phyloP scores from a whole-genome alignment of 495 filamentous ascomycete species.

The Penicillium bovifimosum region DNA sequence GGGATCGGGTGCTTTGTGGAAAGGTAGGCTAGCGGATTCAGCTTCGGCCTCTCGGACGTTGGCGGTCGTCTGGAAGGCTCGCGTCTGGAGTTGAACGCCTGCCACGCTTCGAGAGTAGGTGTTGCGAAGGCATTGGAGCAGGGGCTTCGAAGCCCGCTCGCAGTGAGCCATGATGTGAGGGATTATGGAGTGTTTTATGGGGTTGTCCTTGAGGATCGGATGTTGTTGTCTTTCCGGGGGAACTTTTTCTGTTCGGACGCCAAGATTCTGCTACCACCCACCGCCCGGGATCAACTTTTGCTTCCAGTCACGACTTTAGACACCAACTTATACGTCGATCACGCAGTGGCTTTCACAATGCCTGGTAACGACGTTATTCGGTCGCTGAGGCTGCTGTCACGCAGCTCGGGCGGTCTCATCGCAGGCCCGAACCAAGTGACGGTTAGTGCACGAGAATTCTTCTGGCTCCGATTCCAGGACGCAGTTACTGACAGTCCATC shows the following conservation, averaged over 20 bases:
- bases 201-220: slow-evolving; percentile 14
- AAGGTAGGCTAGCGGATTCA: slow-evolving; percentile 30
- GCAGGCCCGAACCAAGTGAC: slow-evolving; percentile 42
- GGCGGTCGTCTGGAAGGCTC: slow-evolving; percentile 36
- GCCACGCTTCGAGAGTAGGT: slow-evolving; percentile 32
- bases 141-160: slow-evolving; percentile 61
- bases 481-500: slow-evolving; percentile 13
- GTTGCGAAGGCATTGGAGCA: slow-evolving; percentile 58
- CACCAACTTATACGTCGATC: slow-evolving; percentile 6
- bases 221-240: slow-evolving; percentile 29
- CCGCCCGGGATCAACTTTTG: slow-evolving; percentile 38
- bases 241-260: slow-evolving; percentile 37
- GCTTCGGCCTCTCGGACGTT: slow-evolving; percentile 35
- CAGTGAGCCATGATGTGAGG: slow-evolving; percentile 57
- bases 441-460: slow-evolving; percentile 26
- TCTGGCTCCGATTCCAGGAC: neutral
- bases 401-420: slow-evolving; percentile 39
- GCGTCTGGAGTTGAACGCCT: slow-evolving; percentile 31
- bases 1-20: slow-evolving; percentile 44
- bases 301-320: slow-evolving; percentile 20
- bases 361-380: slow-evolving; percentile 33
- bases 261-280: slow-evolving; percentile 36
- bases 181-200: slow-evolving; percentile 11
- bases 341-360: slow-evolving; percentile 26
- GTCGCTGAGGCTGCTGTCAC: slow-evolving; percentile 38